phyloP scores from a whole-genome alignment of 2,329 filamentous ascomycete genomes.

The Endocalyx cinctus region DNA sequence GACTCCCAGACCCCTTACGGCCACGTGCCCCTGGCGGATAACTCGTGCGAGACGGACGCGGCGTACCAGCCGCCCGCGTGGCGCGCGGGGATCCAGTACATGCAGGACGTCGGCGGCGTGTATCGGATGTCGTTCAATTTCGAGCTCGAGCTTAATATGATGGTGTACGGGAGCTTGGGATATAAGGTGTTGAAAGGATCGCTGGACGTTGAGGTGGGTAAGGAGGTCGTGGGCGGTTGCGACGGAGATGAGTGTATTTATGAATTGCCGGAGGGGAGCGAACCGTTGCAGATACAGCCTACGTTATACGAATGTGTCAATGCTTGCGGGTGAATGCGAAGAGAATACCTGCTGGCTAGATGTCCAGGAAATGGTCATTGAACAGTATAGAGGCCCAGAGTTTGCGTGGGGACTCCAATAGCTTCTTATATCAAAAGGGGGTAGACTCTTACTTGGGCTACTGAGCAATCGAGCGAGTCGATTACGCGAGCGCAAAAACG shows the following conservation, averaged over 20 bases:
- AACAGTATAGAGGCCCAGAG: too few species aligned
- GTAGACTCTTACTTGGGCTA: too few species aligned
- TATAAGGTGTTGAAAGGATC: conserved; percentile 14
- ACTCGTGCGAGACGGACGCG: conserved; percentile 7
- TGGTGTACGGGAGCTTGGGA: conserved; percentile 9
- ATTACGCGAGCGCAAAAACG: too few species aligned
- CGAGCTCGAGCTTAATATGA: conserved; percentile 10
- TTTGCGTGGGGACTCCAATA: too few species aligned
- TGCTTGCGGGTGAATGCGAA: conserved; percentile 10
- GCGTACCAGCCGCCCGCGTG: conserved; percentile 11
- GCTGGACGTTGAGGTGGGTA: conserved; percentile 4
- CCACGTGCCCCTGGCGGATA: conserved; percentile 10
- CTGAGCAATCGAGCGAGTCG: too few species aligned
- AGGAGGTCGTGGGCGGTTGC: conserved; percentile 14
- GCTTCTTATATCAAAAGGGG: too few species aligned
- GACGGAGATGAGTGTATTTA: conserved; percentile 14
- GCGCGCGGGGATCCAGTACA: conserved; percentile 15
- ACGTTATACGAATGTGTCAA: conserved; percentile 15
- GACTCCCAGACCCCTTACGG: conserved; percentile 15
- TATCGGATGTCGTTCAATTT: conserved; percentile 14
- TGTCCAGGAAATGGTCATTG: too few species aligned
- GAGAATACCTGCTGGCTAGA: too few species aligned
- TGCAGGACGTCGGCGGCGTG: conserved; percentile 12
- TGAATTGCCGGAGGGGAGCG: conserved; percentile 9
- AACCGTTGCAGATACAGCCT: conserved; percentile 14